phyloP scores from a whole-genome alignment of 1,284 basidiomycete species.

The Rhodotorula sp. region DNA sequence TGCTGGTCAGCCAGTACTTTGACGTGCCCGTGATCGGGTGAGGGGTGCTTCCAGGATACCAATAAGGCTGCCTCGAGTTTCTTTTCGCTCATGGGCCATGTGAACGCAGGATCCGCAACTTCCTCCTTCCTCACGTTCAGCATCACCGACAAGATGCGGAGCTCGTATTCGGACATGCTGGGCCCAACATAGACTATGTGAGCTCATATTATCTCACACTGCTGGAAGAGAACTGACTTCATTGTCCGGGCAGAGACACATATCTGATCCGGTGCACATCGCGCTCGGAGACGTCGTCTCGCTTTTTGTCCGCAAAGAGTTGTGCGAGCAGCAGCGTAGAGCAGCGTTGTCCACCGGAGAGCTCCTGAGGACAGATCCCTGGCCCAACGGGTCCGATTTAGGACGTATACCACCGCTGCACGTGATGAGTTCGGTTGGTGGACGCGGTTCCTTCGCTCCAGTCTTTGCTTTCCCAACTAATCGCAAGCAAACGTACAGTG shows the following conservation, averaged over 20 bases:
- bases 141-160: constrained; percentile 22
- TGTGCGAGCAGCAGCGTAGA: constrained; percentile 24
- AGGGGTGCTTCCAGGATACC: background rate
- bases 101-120: constrained; percentile 26
- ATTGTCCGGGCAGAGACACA: constrained; percentile 22
- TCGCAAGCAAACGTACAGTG: background rate
- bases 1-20: constrained; percentile 25
- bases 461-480: background rate
- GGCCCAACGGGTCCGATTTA: constrained; percentile 25
- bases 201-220: background rate
- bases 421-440: constrained; percentile 11
- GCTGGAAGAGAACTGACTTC: background rate
- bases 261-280: constrained; percentile 16
- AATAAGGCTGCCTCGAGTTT: no score
- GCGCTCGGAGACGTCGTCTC: constrained; percentile 33
- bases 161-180: constrained; percentile 18
- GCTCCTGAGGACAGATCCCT: background rate
- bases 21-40: constrained; percentile 32
- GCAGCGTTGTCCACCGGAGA: background rate
- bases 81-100: background rate
- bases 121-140: constrained; percentile 30
- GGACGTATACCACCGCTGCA: constrained; percentile 18
- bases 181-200: constrained; percentile 24
- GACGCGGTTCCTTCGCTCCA: background rate
- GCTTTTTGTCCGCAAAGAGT: constrained; percentile 31